Evolutionary conservation across 2,329 filamentous ascomycete species (phyloP).

Genomic region (Alternaria postmessia): DNA sequence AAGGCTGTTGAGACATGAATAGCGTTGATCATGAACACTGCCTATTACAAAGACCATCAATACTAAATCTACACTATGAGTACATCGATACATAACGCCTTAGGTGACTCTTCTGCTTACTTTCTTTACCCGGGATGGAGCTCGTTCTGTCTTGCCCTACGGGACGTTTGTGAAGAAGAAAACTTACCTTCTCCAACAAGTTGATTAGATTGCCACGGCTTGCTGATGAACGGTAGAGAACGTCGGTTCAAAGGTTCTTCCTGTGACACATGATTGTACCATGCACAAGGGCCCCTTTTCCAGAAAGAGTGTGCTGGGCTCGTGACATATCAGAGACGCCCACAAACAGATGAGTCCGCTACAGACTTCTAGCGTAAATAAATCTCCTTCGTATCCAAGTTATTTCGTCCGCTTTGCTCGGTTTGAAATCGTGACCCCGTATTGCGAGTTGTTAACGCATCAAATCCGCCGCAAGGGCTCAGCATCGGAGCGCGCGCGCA

Average conservation of each 20-base stretch:
- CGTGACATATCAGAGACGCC: not conserved
- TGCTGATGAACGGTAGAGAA: not conserved
- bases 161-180: not conserved
- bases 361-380: not conserved
- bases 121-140: not conserved
- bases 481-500: slow-evolving; percentile 1
- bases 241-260: not conserved
- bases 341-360: not conserved
- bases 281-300: not conserved
- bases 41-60: not conserved
- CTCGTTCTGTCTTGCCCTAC: not conserved
- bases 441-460: not conserved
- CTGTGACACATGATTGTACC: not conserved
- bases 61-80: not conserved
- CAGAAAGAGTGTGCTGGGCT: not conserved
- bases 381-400: not conserved
- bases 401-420: too few species aligned
- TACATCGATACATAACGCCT: not conserved
- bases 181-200: not conserved
- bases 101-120: not conserved
- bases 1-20: not conserved
- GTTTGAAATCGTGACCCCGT: not conserved
- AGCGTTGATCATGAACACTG: not conserved
- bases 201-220: not conserved
- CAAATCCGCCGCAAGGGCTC: not conserved